phyloP scores from a whole-genome alignment of 2,329 filamentous ascomycete species.

The Cercospora zeae-maydis region DNA sequence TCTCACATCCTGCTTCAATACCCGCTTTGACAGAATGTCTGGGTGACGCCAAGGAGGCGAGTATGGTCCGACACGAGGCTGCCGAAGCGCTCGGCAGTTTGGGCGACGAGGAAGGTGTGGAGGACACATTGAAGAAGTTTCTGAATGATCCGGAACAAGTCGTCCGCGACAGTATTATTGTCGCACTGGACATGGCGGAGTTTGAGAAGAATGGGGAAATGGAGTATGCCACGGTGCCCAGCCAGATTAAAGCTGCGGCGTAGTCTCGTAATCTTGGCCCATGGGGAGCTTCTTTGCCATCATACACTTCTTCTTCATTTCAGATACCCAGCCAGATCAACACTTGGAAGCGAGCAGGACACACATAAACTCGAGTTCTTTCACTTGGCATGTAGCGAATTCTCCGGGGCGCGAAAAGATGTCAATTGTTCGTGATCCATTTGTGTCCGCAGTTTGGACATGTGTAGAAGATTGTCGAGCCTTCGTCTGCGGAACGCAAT shows the following conservation, averaged over 20 bases:
- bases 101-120: constrained; percentile 89
- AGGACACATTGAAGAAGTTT: constrained; percentile 77
- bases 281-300: not conserved
- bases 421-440: constrained; percentile 63
- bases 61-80: constrained; percentile 97
- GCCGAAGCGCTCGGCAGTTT: constrained; percentile 93
- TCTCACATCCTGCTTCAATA: constrained; percentile 95
- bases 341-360: not conserved
- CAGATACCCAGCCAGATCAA: constrained; percentile 1
- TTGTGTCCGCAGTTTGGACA: constrained; percentile 78
- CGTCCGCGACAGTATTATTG: constrained; percentile 89
- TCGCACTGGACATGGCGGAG: constrained; percentile 96
- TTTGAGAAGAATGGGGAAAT: constrained; percentile 84
- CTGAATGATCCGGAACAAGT: constrained; percentile 88
- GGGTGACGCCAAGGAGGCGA: constrained; percentile 74
- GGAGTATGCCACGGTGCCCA: constrained; percentile 87
- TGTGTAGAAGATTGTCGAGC: constrained; percentile 83
- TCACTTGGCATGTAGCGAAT: not conserved
- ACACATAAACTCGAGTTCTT: not conserved
- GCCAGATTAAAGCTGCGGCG: constrained; percentile 25
- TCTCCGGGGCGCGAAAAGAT: not conserved
- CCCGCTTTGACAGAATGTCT: constrained; percentile 77
- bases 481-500: constrained; percentile 89
- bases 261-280: constrained; percentile 1
- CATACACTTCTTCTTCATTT: not conserved